These are phyloP conservation scores for Arthrobotrys sinensis DNA, from an alignment of 2,329 filamentous ascomycete species.

Conservation along the genomic window DNA sequence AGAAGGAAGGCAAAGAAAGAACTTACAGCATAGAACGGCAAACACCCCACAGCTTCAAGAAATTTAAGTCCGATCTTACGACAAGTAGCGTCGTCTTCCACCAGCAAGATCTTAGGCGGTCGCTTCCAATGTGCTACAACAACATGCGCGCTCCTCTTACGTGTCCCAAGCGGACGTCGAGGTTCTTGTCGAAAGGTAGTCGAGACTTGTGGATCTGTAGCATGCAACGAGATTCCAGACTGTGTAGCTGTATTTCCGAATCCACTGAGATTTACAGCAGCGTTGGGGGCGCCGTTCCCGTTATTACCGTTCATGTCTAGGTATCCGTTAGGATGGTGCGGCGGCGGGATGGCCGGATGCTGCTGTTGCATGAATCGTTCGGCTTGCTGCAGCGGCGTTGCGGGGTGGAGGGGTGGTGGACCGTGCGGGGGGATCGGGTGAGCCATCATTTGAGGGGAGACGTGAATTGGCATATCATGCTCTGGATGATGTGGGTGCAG, in stretches of 20 bases:
- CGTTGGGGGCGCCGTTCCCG: slow-evolving; percentile 13
- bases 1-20: neutral
- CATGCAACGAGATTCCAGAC: slow-evolving; percentile 46
- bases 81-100: slow-evolving; percentile 84
- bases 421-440: slow-evolving; percentile 20
- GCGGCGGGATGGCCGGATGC: slow-evolving; percentile 20
- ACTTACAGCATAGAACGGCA: slow-evolving; percentile 78
- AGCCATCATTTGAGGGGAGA: slow-evolving; percentile 23
- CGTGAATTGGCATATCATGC: slow-evolving; percentile 15
- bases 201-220: slow-evolving; percentile 58
- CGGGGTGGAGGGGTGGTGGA: slow-evolving; percentile 6
- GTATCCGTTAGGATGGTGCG: slow-evolving; percentile 23
- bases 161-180: slow-evolving; percentile 48
- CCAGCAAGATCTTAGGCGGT: slow-evolving; percentile 85
- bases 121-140: slow-evolving; percentile 76
- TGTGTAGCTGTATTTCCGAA: slow-evolving; percentile 55
- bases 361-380: slow-evolving; percentile 51
- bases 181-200: slow-evolving; percentile 54
- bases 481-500: slow-evolving; percentile 7
- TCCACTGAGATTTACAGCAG: slow-evolving; percentile 39
- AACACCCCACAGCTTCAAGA: slow-evolving; percentile 76
- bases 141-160: slow-evolving; percentile 69
- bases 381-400: slow-evolving; percentile 52
- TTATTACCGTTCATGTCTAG: slow-evolving; percentile 47
- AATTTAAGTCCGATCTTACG: slow-evolving; percentile 79